Base-by-base conservation (phyloP, 257 asterid genomes). In the Dorcoceras hygrometricum region DNA sequence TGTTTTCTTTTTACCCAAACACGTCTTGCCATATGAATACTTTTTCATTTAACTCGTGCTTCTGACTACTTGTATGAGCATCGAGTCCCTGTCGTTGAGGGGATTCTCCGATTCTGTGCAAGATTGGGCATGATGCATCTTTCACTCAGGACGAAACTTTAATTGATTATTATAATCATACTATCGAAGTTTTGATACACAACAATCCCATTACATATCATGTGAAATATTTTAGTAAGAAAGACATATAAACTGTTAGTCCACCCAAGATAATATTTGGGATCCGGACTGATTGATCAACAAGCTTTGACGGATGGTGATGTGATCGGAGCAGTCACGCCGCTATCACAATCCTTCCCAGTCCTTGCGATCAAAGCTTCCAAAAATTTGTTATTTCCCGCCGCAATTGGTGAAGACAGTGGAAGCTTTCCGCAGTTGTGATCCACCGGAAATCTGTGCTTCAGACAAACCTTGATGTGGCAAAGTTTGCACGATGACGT, bases 391-490 rank as follows among this genome's bases (percentile, higher is more conserved):
- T 73, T 75, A 4, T 64, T 71, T 1, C 31, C 48, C 0, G 34
- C 51, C 55, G 57, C 6, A 19, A 12, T 12, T 2, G 50, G 50
- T 39, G 82, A 29, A 27, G 73, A 11, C 39, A 71, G 22, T 56
- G 6, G 56, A 69, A 63, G 69, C 65, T 69, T 66, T 43, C 56
- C 65, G 66, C 99, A 90, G 34, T 73, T 70, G 65, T 93, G 99
- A 67, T 90, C 99, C 19, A 77, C 82, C 24, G 96, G 96, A 55
- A 90, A 93, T 57, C 99, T 67, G 50, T 93, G 99, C 68, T 75
- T 90, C 83, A 93, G 71, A 80, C 99, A 93, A 27, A 84, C 78
- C 71, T 81, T 84, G 6, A 86, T 69, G 26, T 81, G 68, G 63
- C 99, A 93, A 29, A 8, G 71, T 76, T 85, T 86, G 75, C 99